Percentiles rank a stretch among this genome's conserved stretches.
phyloP scores from a whole-genome alignment of 768 basidiomycete genomes.

The Phaeotremella skinneri region DNA sequence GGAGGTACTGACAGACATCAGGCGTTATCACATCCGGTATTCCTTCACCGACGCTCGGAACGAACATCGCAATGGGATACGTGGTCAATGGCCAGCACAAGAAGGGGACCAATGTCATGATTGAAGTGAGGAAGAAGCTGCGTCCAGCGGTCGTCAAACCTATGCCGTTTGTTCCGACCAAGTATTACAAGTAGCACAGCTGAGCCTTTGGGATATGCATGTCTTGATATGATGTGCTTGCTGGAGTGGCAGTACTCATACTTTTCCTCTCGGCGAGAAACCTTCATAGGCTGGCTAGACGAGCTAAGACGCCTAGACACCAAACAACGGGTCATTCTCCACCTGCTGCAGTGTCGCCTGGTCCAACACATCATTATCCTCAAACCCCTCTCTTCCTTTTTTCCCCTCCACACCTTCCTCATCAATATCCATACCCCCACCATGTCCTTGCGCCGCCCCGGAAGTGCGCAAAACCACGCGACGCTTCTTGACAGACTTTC shows the following conservation, averaged over 20 bases:
- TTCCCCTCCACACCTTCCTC: slow-evolving; percentile 11
- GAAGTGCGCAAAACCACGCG: slow-evolving; percentile 3
- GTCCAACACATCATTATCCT: slow-evolving; percentile 7
- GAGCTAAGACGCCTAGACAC: background rate
- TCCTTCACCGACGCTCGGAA: slow-evolving; percentile 81
- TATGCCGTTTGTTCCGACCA: slow-evolving; percentile 84
- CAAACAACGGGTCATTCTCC: background rate
- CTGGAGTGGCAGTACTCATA: too few species aligned
- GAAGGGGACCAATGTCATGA: slow-evolving; percentile 78
- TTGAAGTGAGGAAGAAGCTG: slow-evolving; percentile 79
- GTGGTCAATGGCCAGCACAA: slow-evolving; percentile 75
- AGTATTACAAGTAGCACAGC: slow-evolving; percentile 60
- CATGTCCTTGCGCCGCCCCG: background rate
- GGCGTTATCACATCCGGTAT: slow-evolving; percentile 89
- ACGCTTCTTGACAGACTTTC: slow-evolving; percentile 33
- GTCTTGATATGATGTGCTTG: background rate
- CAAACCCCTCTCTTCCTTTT: slow-evolving; percentile 14
- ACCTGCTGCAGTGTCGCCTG: slow-evolving; percentile 1
- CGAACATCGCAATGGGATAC: slow-evolving; percentile 97
- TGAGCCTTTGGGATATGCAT: background rate
- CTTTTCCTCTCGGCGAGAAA: too few species aligned
- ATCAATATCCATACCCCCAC: background rate
- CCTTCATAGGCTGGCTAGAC: background rate
- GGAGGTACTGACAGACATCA: slow-evolving; percentile 32
- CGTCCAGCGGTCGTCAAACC: slow-evolving; percentile 69